These are phyloP conservation scores for Mortierella antarctica DNA, from an alignment of 192 early-diverging fungal species.

Conservation along the genomic window DNA sequence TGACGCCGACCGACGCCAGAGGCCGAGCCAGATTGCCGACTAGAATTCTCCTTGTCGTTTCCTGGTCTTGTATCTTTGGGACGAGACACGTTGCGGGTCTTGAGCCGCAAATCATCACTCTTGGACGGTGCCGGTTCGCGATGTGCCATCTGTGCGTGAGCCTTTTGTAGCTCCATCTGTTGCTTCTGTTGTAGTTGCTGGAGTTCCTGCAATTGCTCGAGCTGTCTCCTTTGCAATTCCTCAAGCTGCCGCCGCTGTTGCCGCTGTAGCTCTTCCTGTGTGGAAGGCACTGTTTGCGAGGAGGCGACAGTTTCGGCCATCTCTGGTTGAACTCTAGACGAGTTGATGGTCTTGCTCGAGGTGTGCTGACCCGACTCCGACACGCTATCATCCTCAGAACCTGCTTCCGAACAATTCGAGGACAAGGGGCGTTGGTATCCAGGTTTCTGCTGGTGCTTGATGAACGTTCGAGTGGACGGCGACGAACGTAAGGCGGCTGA, in stretches of 20 bases:
- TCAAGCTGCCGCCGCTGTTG: conserved; percentile 28
- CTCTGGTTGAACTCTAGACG: not conserved
- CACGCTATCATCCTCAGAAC: not conserved
- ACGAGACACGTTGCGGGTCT: not conserved
- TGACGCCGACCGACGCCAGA: too few species aligned
- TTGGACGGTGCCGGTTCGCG: not conserved
- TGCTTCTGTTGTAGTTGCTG: conserved; percentile 20
- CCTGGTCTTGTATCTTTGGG: not conserved
- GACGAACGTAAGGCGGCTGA: too few species aligned
- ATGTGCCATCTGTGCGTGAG: conserved; percentile 1
- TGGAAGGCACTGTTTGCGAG: not conserved
- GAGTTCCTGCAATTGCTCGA: conserved; percentile 20
- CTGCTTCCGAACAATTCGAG: not conserved
- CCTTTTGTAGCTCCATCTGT: conserved; percentile 14
- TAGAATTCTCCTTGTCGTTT: conserved; percentile 1
- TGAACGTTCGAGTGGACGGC: not conserved
- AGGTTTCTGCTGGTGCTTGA: too few species aligned
- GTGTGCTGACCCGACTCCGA: too few species aligned
- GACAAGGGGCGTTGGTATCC: too few species aligned
- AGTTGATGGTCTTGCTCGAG: too few species aligned
- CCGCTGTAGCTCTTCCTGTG: conserved; percentile 10
- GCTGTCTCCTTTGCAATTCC: conserved; percentile 24
- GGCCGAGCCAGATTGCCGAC: not conserved
- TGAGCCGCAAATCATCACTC: not conserved
- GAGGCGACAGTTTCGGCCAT: not conserved